A percentile compares a stretch with the other conserved stretches of the same genome.
These are phyloP conservation scores for Amylocystis lapponica DNA, from an alignment of 768 basidiomycete species.

Conservation along the genomic window DNA sequence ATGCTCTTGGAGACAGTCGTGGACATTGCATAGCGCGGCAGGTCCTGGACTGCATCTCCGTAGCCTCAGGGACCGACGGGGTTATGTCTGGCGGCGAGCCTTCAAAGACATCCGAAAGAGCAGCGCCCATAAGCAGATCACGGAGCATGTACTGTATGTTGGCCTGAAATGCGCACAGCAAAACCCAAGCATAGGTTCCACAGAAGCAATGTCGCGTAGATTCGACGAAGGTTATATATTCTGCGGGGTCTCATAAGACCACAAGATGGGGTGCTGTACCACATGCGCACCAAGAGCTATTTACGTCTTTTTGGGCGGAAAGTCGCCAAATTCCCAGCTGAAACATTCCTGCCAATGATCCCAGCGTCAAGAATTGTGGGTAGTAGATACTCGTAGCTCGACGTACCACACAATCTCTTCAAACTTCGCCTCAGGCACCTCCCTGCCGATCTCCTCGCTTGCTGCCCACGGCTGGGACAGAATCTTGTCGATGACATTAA, in stretches of 20 bases:
- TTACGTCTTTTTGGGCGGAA: too few species aligned
- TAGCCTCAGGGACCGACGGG: conserved; percentile 19
- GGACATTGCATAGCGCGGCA: conserved; percentile 76
- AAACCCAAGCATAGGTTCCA: too few species aligned
- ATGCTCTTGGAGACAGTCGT: conserved; percentile 74
- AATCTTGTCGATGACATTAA: conserved; percentile 69
- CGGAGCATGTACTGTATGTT: too few species aligned
- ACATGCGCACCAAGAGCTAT: too few species aligned
- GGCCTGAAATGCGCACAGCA: too few species aligned
- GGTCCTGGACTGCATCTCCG: conserved; percentile 71
- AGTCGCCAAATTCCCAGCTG: conserved; percentile 65
- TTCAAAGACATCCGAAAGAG: too few species aligned
- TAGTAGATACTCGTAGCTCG: neutral
- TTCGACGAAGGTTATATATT: too few species aligned
- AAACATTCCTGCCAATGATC: conserved; percentile 49
- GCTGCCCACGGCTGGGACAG: conserved; percentile 68
- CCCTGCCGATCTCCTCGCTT: conserved; percentile 51
- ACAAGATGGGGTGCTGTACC: too few species aligned
- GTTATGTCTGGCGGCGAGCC: too few species aligned
- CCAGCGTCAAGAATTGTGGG: neutral
- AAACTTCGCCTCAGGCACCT: conserved; percentile 48
- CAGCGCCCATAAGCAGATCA: too few species aligned
- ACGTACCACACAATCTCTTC: conserved; percentile 74
- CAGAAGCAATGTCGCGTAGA: too few species aligned
- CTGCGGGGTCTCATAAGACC: too few species aligned